A percentile compares a stretch with the other conserved stretches of the same genome.
These are phyloP conservation scores for Phyllosticta citrichinensis DNA, from an alignment of 2,329 filamentous ascomycete species.

Conservation along the genomic window DNA sequence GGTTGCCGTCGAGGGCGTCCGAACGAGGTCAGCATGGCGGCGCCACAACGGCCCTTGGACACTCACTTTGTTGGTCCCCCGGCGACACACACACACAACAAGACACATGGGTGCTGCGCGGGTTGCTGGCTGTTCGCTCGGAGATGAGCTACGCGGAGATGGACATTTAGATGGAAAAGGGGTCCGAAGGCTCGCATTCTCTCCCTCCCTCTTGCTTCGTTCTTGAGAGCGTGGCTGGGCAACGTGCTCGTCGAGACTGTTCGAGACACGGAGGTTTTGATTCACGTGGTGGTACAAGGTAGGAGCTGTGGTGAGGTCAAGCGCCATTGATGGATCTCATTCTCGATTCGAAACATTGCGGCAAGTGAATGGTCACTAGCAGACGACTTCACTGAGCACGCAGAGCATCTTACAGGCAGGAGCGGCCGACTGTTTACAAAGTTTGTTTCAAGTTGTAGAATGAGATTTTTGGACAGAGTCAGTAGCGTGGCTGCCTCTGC, in stretches of 20 bases:
- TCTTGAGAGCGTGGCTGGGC: not conserved
- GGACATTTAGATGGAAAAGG: not conserved
- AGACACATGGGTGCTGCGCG: not conserved
- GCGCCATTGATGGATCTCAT: not conserved
- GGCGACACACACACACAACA: not conserved
- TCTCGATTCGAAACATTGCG: not conserved
- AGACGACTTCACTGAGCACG: not conserved
- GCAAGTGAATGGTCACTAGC: not conserved
- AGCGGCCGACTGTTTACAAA: not conserved
- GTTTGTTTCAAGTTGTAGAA: not conserved
- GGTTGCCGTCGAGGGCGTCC: not conserved
- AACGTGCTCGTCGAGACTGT: not conserved
- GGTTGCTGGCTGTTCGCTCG: not conserved
- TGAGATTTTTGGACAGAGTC: not conserved
- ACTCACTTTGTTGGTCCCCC: not conserved
- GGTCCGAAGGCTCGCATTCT: not conserved
- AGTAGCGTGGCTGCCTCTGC: not conserved
- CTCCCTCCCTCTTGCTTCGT: not conserved
- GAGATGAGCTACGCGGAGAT: not conserved
- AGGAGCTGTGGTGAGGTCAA: not conserved
- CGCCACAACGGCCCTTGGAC: not conserved
- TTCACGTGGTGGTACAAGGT: not conserved
- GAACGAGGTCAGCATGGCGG: not conserved
- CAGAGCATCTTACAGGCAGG: not conserved
- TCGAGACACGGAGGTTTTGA: not conserved